Conservation (phyloP, 805 yeast species). For the Candida andamanensis region DNA sequence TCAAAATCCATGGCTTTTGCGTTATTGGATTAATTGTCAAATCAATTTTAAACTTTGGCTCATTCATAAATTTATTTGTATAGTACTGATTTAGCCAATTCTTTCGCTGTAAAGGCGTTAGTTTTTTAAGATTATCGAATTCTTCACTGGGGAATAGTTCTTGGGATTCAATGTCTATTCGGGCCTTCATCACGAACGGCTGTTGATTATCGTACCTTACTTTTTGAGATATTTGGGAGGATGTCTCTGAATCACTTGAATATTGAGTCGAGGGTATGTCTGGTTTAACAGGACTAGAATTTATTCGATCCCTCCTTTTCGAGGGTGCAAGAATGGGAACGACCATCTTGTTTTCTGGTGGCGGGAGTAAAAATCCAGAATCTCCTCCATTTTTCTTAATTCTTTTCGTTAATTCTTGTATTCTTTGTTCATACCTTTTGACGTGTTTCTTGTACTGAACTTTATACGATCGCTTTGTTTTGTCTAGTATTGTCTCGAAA, state of each 20-base stretch:
- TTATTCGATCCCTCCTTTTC: not conserved
- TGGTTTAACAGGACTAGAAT: constrained; percentile 6
- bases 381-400: constrained; percentile 4
- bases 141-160: not conserved
- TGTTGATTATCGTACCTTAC: not conserved
- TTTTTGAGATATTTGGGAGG: not conserved
- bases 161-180: not conserved
- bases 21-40: constrained; percentile 30
- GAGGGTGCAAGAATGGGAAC: not conserved
- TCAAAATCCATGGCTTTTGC: constrained; percentile 29
- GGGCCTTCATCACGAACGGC: constrained; percentile 1
- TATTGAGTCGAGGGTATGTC: constrained; percentile 11
- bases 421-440: constrained; percentile 8
- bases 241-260: constrained; percentile 9
- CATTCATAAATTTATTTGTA: constrained; percentile 16
- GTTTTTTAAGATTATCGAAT: constrained; percentile 2
- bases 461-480: constrained; percentile 8
- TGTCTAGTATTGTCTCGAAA: constrained; percentile 1
- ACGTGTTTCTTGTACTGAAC: constrained; percentile 10
- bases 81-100: constrained; percentile 24
- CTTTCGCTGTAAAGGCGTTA: constrained; percentile 29
- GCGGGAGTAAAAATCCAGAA: not conserved
- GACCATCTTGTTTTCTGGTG: not conserved
- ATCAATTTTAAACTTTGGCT: constrained; percentile 18
- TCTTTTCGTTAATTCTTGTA: constrained; percentile 5